phyloP scores from a whole-genome alignment of 2,329 filamentous ascomycete species.

The Fusarium sp. region DNA sequence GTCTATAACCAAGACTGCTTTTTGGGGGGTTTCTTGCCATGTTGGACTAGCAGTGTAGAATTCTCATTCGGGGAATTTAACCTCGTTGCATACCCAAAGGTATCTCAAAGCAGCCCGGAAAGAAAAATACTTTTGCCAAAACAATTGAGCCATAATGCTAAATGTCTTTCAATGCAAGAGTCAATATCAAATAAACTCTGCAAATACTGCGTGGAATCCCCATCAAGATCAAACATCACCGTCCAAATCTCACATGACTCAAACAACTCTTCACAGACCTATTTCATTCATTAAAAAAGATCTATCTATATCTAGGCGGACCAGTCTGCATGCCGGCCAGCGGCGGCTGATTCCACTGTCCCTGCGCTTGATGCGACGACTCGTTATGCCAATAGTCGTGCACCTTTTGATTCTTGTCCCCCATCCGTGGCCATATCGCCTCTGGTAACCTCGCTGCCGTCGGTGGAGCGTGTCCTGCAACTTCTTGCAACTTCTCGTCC shows the following conservation, averaged over 20 bases:
- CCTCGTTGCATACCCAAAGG: too few relatives aligned
- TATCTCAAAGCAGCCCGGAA: too few relatives aligned
- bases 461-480: not conserved
- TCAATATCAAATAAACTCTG: too few relatives aligned
- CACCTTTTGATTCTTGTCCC: constrained; percentile 27
- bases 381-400: constrained; percentile 32
- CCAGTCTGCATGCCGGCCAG: constrained; percentile 6
- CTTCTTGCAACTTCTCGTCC: constrained; percentile 5
- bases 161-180: too few relatives aligned
- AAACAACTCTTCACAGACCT: not conserved
- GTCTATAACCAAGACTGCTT: not conserved
- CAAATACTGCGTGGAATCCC: too few relatives aligned
- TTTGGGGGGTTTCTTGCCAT: not conserved
- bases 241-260: too few relatives aligned
- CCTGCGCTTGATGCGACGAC: constrained; percentile 6
- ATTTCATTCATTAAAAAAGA: not conserved
- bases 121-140: too few relatives aligned
- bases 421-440: constrained; percentile 27
- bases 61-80: too few relatives aligned
- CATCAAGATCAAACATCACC: not conserved
- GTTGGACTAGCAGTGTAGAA: not conserved
- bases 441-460: not conserved
- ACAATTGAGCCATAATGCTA: too few relatives aligned
- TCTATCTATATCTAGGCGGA: constrained; percentile 23
- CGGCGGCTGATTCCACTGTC: constrained; percentile 12